Evolutionary conservation across 306 rosid species (phyloP), one percentile per base, ranked within the genome.

Genomic region (Vigna nakashimae): DNA sequence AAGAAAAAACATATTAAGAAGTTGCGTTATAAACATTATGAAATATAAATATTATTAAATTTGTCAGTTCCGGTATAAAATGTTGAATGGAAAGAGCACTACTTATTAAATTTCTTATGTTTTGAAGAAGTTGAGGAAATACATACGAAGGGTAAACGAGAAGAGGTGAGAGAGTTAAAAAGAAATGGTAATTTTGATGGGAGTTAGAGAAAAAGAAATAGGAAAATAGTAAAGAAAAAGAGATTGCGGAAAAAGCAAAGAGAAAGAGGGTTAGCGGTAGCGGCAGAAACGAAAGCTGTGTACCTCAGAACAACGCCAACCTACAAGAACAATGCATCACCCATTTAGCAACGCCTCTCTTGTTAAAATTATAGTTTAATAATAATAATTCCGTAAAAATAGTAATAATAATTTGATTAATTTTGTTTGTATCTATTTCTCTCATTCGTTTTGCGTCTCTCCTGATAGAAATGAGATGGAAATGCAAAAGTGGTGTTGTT

Each of bases 261-360:
- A 42, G 2, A 40, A 40, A 40, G 8, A 52, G 59, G 5, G 5
- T 84, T 70, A 81, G 84, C 58, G 79, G 66, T 42, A 79, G 80
- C 76, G 82, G 87, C 86, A 85, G 73, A 78, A 83, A 88, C 79
- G 73, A 78, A 83, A 88, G 77, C 85, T 76, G 85, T 81, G 82
- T 78, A 81, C 87, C 85, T 74, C 84, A 80, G 83, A 80, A 71
- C 89, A 88, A 50, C 4, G 13, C 46, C 79, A 70, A 74, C 83
- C 11, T 16, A 56, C 83, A 75, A 70, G 43, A 59, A 68, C 65
- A 77, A 80, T 69, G 45, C 78, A 60, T 51, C 83, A 81, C 75
- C 82, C 80, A 64, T 73, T 57, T 64, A 68, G 69, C 74, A 52
- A 71, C 75, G 58, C 75, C 69, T 75, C 45, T 53, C 24, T 51